Evolutionary conservation across 2,329 filamentous ascomycete genomes (phyloP).

Genomic region (Tolypocladium tundrense): DNA sequence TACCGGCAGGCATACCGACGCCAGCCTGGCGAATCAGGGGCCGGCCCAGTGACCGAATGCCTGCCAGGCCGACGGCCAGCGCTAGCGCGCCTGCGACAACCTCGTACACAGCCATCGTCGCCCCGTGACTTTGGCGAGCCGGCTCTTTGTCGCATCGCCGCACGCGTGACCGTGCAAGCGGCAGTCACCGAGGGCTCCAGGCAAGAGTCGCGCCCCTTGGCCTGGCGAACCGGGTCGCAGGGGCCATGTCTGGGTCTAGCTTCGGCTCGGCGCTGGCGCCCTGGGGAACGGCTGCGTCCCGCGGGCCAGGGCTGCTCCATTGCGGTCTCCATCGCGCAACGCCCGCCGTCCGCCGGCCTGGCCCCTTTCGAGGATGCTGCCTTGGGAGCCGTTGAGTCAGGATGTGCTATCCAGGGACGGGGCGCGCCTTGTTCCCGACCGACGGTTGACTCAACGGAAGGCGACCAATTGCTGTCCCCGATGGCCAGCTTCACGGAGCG

Average conservation of each 20-base stretch:
- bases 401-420: background rate
- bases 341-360: background rate
- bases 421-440: background rate
- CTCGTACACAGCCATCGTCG: background rate
- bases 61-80: background rate
- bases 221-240: background rate
- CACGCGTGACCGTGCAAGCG: background rate
- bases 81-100: background rate
- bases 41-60: background rate
- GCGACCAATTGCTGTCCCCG: background rate
- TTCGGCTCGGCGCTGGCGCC: background rate
- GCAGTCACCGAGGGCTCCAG: background rate
- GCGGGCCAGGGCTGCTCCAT: background rate
- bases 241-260: background rate
- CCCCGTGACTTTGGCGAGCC: background rate
- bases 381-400: constrained; percentile 1
- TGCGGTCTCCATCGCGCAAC: background rate
- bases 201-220: background rate
- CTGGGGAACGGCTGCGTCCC: background rate
- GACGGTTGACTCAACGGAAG: background rate
- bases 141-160: background rate
- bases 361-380: background rate
- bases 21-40: background rate
- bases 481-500: background rate
- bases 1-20: background rate